Evolutionary conservation across 371 early-diverging fungal genomes (phyloP).

Genomic region (Syncephalastrum contaminatum): DNA sequence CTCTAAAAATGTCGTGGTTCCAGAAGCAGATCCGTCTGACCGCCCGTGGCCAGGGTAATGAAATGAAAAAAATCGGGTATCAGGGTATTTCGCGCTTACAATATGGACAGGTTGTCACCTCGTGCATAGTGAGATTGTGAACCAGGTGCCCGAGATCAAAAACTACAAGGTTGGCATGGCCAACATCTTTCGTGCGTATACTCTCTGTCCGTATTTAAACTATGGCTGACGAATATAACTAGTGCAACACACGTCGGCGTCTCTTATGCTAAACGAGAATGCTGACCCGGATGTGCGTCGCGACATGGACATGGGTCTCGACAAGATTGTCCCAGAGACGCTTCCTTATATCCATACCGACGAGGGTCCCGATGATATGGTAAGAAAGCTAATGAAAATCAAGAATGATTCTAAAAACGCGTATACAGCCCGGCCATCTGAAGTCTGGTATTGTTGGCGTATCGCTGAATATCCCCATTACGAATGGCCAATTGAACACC

Average conservation of each 20-base stretch:
- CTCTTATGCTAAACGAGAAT: conserved; percentile 87
- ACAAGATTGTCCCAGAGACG: conserved; percentile 77
- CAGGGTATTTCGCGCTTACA: neutral
- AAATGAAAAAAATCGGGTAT: too few species aligned
- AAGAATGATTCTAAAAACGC: neutral
- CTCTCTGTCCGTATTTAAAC: neutral
- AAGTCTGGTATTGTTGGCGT: conserved; percentile 85
- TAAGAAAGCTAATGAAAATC: conserved; percentile 13
- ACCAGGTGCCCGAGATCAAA: conserved; percentile 63
- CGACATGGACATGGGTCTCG: conserved; percentile 43
- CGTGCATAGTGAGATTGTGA: conserved; percentile 70
- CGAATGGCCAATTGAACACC: conserved; percentile 71
- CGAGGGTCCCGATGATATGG: conserved; percentile 65
- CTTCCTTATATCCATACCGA: conserved; percentile 77
- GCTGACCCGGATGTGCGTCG: conserved; percentile 64
- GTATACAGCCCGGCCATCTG: conserved; percentile 77
- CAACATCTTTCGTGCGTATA: conserved; percentile 75
- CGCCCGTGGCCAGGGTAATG: conserved; percentile 14
- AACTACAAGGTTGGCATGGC: conserved; percentile 80
- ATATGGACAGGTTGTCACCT: conserved; percentile 70
- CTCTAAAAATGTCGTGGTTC: conserved; percentile 18
- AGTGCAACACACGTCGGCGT: conserved; percentile 92
- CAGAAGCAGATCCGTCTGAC: conserved; percentile 21
- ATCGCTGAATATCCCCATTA: conserved; percentile 86
- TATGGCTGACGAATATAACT: conserved; percentile 1